phyloP scores from a whole-genome alignment of 2,329 filamentous ascomycete genomes.

The Hypomyces perniciosus region DNA sequence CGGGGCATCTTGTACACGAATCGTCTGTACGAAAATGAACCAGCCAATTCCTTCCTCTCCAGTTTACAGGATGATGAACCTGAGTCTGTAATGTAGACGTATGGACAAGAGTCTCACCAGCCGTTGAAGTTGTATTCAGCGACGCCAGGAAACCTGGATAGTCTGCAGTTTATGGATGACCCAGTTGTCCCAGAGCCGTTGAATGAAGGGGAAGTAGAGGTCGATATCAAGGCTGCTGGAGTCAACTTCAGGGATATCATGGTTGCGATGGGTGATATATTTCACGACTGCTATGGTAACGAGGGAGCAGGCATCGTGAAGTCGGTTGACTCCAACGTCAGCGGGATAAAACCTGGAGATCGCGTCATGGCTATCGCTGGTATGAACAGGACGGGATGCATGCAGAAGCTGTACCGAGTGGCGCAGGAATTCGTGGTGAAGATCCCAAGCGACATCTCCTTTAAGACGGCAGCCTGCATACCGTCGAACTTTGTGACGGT shows the following conservation, averaged over 20 bases:
- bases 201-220: slow-evolving; percentile 14
- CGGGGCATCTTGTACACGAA: too few species aligned
- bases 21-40: too few species aligned
- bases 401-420: not conserved
- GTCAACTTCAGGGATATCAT: slow-evolving; percentile 19
- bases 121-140: slow-evolving; percentile 17
- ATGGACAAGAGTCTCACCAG: slow-evolving; percentile 7
- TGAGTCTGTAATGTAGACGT: not conserved
- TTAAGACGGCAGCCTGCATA: slow-evolving; percentile 16
- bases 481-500: slow-evolving; percentile 24
- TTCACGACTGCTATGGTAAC: too few species aligned
- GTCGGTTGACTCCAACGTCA: too few species aligned
- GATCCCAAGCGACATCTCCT: too few species aligned
- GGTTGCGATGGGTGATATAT: slow-evolving; percentile 7
- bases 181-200: slow-evolving; percentile 4
- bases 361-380: too few species aligned
- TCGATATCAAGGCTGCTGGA: slow-evolving; percentile 17
- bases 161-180: slow-evolving; percentile 20
- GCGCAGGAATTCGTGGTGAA: not conserved
- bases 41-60: not conserved
- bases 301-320: too few species aligned
- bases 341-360: too few species aligned
- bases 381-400: too few species aligned
- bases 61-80: not conserved
- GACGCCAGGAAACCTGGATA: slow-evolving; percentile 20